phyloP scores from a whole-genome alignment of 108 stramenopile genomes.

The Stephanodiscus triporus region DNA sequence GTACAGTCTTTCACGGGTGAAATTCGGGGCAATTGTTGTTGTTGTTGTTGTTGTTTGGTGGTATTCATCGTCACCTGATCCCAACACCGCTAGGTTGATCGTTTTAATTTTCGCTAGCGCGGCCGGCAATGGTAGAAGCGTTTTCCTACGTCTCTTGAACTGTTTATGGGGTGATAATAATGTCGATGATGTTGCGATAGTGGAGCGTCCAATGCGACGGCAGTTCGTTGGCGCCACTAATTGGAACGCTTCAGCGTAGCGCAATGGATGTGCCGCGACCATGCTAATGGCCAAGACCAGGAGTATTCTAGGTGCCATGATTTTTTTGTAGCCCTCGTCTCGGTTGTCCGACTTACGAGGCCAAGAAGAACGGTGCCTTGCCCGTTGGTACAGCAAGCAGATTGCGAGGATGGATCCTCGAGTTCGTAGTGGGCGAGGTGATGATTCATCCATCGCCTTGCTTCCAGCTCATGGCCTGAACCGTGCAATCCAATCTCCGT shows the following conservation, averaged over 20 bases:
- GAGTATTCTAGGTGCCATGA: not conserved
- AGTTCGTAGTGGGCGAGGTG: not conserved
- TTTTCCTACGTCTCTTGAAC: conserved; percentile 6
- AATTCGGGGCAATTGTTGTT: not conserved
- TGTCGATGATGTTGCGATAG: not conserved
- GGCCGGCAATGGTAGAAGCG: not conserved
- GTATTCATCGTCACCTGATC: not conserved
- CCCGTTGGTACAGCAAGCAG: too few species aligned
- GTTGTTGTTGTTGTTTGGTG: not conserved
- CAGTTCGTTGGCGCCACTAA: not conserved
- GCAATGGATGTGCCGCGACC: not conserved
- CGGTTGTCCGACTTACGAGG: not conserved
- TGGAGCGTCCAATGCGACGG: not conserved
- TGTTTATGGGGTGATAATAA: conserved; percentile 4
- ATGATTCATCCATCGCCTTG: not conserved
- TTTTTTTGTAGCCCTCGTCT: not conserved
- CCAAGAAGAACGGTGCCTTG: too few species aligned
- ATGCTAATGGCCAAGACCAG: not conserved
- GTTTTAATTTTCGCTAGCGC: not conserved
- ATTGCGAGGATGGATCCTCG: not conserved
- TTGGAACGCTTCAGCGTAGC: not conserved
- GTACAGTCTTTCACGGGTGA: conserved; percentile 13
- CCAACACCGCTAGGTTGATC: not conserved
- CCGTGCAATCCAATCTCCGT: too few species aligned
- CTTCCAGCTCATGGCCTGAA: too few species aligned